phyloP scores from a whole-genome alignment of 176 grass and related monocot genomes.

The Cenchrus americanus region DNA sequence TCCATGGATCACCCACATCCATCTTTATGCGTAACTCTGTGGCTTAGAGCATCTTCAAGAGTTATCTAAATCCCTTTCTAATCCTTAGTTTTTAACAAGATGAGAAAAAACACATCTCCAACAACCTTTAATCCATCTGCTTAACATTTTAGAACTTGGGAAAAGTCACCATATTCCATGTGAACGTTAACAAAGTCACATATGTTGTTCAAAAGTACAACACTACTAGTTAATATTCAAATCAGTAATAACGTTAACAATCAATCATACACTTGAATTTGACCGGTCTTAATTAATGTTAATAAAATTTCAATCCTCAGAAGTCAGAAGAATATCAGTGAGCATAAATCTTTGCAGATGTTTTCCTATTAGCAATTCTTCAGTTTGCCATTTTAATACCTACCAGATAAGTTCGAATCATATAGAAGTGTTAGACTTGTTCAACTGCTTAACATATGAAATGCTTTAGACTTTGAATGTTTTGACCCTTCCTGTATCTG shows the following conservation, averaged over 20 bases:
- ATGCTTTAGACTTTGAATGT: conserved; percentile 22
- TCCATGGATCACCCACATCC: too few relatives aligned
- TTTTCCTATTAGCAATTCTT: not conserved
- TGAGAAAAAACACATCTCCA: too few relatives aligned
- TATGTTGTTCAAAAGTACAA: not conserved
- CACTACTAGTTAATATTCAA: not conserved
- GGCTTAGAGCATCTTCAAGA: too few relatives aligned
- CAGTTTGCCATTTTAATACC: not conserved
- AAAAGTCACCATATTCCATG: too few relatives aligned
- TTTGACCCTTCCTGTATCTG: conserved; percentile 27
- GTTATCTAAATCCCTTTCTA: too few relatives aligned
- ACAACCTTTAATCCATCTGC: too few relatives aligned
- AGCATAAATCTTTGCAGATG: not conserved
- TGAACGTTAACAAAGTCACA: not conserved
- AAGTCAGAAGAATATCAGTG: not conserved
- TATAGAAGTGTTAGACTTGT: not conserved
- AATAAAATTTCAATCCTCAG: not conserved
- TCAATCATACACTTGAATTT: not conserved
- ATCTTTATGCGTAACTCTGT: too few relatives aligned
- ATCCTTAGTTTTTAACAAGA: too few relatives aligned
- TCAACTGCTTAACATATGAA: not conserved
- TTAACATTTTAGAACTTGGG: too few relatives aligned
- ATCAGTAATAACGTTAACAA: conserved; percentile 6
- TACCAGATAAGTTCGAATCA: not conserved
- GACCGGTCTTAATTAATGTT: not conserved